Conservation (phyloP, 2,329 filamentous ascomycete species). For the Corniculantispora saksenae region DNA sequence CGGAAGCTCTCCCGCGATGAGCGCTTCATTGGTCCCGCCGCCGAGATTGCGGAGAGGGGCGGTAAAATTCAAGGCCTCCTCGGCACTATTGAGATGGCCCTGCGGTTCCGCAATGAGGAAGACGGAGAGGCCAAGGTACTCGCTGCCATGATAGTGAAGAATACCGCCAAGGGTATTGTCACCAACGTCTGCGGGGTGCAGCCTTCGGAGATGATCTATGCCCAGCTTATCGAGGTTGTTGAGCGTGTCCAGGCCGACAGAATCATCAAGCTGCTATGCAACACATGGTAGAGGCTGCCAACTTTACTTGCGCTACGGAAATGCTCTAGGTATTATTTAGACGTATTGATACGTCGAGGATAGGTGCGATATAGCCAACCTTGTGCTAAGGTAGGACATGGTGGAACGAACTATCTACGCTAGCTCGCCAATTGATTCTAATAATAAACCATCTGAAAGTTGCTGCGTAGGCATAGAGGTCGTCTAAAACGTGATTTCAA, state of each 20-base stretch:
- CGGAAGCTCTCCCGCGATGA: constrained; percentile 94
- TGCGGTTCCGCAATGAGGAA: constrained; percentile 91
- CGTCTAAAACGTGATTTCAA: no score
- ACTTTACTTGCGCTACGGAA: no score
- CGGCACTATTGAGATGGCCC: constrained; percentile 83
- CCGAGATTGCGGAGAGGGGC: constrained; percentile 81
- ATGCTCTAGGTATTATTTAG: no score
- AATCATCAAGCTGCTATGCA: no score
- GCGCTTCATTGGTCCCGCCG: constrained; percentile 90
- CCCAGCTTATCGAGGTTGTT: constrained; percentile 74
- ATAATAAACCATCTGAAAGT: no score
- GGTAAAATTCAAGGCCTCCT: constrained; percentile 73
- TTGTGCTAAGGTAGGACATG: no score
- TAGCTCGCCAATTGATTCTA: no score
- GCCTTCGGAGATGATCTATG: constrained; percentile 73
- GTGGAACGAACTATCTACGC: no score
- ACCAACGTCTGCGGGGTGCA: constrained; percentile 80
- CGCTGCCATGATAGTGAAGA: constrained; percentile 78
- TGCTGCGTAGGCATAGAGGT: no score
- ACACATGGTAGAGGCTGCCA: no score
- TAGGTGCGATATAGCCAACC: no score
- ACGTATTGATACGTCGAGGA: no score
- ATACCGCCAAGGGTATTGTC: constrained; percentile 73
- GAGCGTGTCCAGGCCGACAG: constrained; percentile 79
- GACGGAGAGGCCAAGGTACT: constrained; percentile 89